A percentile compares a stretch with the other conserved stretches of the same genome.
Evolutionary conservation across 305 asterid species (phyloP).

Genomic region (Ajuga reptans): DNA sequence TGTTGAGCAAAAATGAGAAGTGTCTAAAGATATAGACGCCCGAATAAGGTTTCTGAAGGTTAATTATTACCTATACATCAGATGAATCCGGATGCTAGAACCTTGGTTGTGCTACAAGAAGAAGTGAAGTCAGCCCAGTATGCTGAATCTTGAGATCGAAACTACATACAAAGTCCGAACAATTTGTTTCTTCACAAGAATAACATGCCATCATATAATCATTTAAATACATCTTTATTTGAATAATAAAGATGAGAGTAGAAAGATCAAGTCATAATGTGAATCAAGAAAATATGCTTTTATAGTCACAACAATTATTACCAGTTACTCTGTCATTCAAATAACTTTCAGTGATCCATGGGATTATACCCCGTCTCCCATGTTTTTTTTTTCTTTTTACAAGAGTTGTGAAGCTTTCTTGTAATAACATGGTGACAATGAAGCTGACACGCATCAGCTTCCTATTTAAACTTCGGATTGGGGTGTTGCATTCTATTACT

Average conservation of each 20-base stretch:
- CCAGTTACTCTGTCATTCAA: no score
- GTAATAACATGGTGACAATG: no score
- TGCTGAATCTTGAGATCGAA: background rate
- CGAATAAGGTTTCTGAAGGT: conserved; percentile 6
- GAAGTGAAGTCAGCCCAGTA: conserved; percentile 26
- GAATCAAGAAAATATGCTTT: background rate
- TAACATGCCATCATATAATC: background rate
- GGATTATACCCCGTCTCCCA: no score
- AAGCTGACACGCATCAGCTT: no score
- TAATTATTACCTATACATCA: conserved; percentile 77
- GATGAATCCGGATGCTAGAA: conserved; percentile 69
- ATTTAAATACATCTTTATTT: no score
- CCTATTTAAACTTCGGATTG: background rate
- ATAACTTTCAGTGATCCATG: no score
- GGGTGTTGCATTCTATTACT: background rate
- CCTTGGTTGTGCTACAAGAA: conserved; percentile 63
- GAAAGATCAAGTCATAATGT: background rate
- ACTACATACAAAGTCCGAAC: background rate
- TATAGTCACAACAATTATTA: no score
- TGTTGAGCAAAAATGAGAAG: background rate
- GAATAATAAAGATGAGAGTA: background rate
- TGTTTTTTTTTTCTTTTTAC: no score
- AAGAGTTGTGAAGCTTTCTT: no score
- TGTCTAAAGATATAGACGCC: background rate
- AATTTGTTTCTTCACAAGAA: conserved; percentile 7